Conservation (phyloP, 495 filamentous ascomycete species). For the Annulohypoxylon stygium region DNA sequence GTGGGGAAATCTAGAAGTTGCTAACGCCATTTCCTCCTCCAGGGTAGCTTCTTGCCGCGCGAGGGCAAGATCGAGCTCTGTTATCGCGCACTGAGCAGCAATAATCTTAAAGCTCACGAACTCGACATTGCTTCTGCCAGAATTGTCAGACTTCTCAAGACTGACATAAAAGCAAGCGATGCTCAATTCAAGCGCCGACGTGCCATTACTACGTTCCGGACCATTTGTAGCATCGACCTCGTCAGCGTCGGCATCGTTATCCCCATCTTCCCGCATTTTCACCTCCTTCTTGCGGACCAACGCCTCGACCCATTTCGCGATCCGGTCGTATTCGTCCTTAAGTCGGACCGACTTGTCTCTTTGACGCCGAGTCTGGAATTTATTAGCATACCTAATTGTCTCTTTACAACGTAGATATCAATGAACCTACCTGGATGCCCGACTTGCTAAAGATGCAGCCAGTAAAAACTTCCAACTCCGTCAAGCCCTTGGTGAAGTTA, state of each 20-base stretch:
- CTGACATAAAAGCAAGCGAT: slow-evolving; percentile 56
- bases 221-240: neutral
- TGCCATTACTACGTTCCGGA: neutral
- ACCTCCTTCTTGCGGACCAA: slow-evolving; percentile 60
- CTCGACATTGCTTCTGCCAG: slow-evolving; percentile 29
- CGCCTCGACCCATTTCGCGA: slow-evolving; percentile 60
- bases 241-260: slow-evolving; percentile 23
- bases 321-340: slow-evolving; percentile 71
- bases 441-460: slow-evolving; percentile 77
- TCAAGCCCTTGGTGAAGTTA: slow-evolving; percentile 68
- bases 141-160: neutral
- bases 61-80: slow-evolving; percentile 51
- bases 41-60: slow-evolving; percentile 21
- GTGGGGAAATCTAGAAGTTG: neutral
- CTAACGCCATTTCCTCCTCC: slow-evolving; percentile 29
- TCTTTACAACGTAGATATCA: neutral
- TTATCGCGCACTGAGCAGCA: slow-evolving; percentile 54
- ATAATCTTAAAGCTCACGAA: slow-evolving; percentile 59
- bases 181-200: slow-evolving; percentile 54
- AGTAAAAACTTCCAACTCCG: slow-evolving; percentile 81
- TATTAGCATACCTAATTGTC: neutral
- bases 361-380: slow-evolving; percentile 65
- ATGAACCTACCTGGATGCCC: slow-evolving; percentile 54
- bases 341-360: slow-evolving; percentile 72
- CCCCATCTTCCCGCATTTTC: slow-evolving; percentile 53